phyloP scores from a whole-genome alignment of 352 stramenopile species.

The Phytophthora kernoviae region DNA sequence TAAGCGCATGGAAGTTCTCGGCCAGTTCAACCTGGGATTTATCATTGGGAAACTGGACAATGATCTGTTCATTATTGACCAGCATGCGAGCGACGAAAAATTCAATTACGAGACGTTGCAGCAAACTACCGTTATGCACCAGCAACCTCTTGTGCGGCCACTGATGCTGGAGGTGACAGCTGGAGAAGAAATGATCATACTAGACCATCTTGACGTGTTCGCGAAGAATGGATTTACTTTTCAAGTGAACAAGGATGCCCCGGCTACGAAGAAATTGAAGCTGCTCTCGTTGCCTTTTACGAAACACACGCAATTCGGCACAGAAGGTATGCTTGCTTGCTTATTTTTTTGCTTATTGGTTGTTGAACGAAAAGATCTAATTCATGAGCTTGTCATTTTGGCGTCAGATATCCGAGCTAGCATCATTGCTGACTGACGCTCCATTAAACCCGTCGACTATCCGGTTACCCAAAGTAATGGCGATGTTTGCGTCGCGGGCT shows the following conservation, averaged over 20 bases:
- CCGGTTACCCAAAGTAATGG: conserved; percentile 93
- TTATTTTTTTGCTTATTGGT: conserved; percentile 1
- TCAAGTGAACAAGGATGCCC: conserved; percentile 48
- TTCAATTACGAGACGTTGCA: conserved; percentile 79
- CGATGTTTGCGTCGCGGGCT: conserved; percentile 96
- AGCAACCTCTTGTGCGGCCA: conserved; percentile 95
- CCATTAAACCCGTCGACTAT: conserved; percentile 60
- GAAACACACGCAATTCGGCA: conserved; percentile 88
- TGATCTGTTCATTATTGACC: conserved; percentile 98
- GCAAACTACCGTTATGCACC: conserved; percentile 91
- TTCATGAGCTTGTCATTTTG: not conserved
- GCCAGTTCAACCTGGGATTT: conserved; percentile 99
- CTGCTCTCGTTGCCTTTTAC: conserved; percentile 86
- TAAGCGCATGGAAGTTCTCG: conserved; percentile 90
- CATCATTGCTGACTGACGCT: conserved; percentile 77
- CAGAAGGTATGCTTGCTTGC: conserved; percentile 52
- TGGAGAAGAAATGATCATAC: conserved; percentile 93
- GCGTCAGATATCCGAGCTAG: conserved; percentile 82
- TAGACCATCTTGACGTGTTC: conserved; percentile 95
- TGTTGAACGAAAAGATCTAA: not conserved
- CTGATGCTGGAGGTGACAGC: conserved; percentile 92
- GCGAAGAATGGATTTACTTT: conserved; percentile 95
- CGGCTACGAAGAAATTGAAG: conserved; percentile 64
- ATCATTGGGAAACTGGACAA: conserved; percentile 91
- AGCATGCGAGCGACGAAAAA: conserved; percentile 98